Percentiles rank a stretch among this genome's conserved stretches.
Conservation (phyloP, 208 protist species). For the Leishmania martiniquensis region DNA sequence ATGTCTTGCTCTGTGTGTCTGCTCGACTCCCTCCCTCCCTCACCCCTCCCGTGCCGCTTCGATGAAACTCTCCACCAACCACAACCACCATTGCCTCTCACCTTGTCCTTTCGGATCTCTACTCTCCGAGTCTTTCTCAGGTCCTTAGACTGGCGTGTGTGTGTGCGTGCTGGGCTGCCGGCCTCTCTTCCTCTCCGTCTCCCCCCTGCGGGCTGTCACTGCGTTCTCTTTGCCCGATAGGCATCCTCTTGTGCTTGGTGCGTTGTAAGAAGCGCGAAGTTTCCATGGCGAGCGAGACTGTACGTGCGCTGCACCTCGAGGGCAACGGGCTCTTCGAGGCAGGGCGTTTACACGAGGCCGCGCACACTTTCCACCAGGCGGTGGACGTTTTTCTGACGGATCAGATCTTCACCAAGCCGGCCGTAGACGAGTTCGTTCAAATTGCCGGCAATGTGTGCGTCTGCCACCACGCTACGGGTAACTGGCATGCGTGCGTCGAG, state of each 20-base stretch:
- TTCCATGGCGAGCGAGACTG: slow-evolving; percentile 12
- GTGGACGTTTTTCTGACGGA: slow-evolving; percentile 41
- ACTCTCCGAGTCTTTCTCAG: not conserved
- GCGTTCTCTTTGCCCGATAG: not conserved
- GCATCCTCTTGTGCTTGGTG: not conserved
- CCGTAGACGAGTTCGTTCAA: slow-evolving; percentile 53
- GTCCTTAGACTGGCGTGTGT: not conserved
- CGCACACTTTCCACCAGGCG: slow-evolving; percentile 26
- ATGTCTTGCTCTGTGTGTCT: not conserved
- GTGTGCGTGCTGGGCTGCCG: not conserved
- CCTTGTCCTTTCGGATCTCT: not conserved
- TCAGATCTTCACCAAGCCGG: slow-evolving; percentile 17
- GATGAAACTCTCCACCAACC: not conserved
- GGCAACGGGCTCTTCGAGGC: slow-evolving; percentile 39
- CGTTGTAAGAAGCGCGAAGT: not conserved
- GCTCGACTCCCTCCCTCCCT: not conserved
- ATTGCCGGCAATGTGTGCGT: slow-evolving; percentile 48
- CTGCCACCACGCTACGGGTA: slow-evolving; percentile 31
- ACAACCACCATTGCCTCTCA: not conserved
- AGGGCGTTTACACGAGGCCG: slow-evolving; percentile 22
- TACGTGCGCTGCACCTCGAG: slow-evolving; percentile 22
- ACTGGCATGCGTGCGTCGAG: slow-evolving; percentile 35
- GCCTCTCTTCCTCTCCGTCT: not conserved
- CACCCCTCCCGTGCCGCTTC: not conserved
- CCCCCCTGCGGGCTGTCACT: not conserved